Base-by-base conservation (phyloP, 805 yeast genomes). In the Blastobotrys americana region DNA sequence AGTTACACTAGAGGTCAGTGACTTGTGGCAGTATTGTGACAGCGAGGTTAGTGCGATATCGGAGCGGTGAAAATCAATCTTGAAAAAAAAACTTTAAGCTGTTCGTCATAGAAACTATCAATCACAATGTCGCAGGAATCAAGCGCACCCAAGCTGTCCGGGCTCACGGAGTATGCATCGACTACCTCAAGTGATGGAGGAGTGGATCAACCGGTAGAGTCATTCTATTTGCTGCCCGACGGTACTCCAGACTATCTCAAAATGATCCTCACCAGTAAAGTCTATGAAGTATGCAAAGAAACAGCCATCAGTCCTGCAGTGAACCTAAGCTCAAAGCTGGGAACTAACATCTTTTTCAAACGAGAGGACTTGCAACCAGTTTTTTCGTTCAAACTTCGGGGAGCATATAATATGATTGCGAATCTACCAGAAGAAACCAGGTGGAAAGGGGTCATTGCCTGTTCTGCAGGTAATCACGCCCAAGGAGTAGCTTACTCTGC, bases 381-480 rank as follows among this genome's bases (percentile, higher is more conserved):
- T 3, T 94, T 93, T 65, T 83, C 95, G 37, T 93, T 93, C 76
- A 93, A 93, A 67, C 72, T 93, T 48, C 81, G 99, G 63, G 99
- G 99, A 47, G 99, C 98, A 15, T 87, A 89, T 67, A 93, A 93
- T 64, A 88, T 87, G 95, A 84, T 93, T 56, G 94, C 97, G 28
- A 85, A 90, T 56, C 66, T 93, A 41, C 59, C 71, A 13, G 60
- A 67, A 17, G 77, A 74, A 38, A 70, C 80, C 55, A 74, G 81
- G 51, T 56, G 86, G 62, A 71, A 74, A 40, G 99, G 99, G 55
- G 97, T 93, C 44, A 84, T 94, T 60, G 97, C 97, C 0, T 93
- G 97, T 58, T 87, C 97, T 23, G 99, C 99, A 3, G 99, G 99
- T 28, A 93, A 93, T 65, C 99, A 93, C 57, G 99, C 99, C 1